Evolutionary conservation across 257 asterid species (phyloP).

Genomic region (Paraleonurus japonicus): DNA sequence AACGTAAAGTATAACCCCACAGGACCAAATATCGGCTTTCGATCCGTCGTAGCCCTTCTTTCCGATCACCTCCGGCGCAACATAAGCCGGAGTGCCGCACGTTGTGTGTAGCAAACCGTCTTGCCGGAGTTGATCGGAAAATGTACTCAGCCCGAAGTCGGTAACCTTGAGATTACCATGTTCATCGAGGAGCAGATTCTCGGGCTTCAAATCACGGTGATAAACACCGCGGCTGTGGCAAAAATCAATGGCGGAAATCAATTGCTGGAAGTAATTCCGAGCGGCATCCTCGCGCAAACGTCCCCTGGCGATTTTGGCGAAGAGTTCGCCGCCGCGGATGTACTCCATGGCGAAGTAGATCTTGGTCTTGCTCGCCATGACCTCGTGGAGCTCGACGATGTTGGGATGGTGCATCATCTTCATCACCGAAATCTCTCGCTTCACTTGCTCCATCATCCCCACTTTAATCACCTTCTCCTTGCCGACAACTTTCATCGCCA

Average conservation of each 20-base stretch:
- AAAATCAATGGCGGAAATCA: conserved; percentile 66
- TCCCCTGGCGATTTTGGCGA: conserved; percentile 47
- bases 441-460: conserved; percentile 78
- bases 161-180: conserved; percentile 61
- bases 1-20: conserved; percentile 64
- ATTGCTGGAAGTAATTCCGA: conserved; percentile 59
- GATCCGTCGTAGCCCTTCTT: conserved; percentile 69
- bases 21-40: conserved; percentile 68
- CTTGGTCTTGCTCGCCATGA: conserved; percentile 64
- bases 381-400: conserved; percentile 71
- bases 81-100: conserved; percentile 74
- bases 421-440: conserved; percentile 78
- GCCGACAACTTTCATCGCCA: conserved; percentile 68
- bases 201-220: conserved; percentile 72
- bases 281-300: conserved; percentile 54
- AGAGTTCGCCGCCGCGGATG: conserved; percentile 71
- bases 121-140: conserved; percentile 55
- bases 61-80: conserved; percentile 72
- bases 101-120: conserved; percentile 73
- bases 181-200: conserved; percentile 59
- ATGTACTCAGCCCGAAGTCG: conserved; percentile 65
- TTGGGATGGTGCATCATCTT: conserved; percentile 70
- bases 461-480: conserved; percentile 68
- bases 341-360: conserved; percentile 70
- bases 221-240: conserved; percentile 76